phyloP scores from a whole-genome alignment of 768 basidiomycete genomes.

The Lentinus tigrinus region DNA sequence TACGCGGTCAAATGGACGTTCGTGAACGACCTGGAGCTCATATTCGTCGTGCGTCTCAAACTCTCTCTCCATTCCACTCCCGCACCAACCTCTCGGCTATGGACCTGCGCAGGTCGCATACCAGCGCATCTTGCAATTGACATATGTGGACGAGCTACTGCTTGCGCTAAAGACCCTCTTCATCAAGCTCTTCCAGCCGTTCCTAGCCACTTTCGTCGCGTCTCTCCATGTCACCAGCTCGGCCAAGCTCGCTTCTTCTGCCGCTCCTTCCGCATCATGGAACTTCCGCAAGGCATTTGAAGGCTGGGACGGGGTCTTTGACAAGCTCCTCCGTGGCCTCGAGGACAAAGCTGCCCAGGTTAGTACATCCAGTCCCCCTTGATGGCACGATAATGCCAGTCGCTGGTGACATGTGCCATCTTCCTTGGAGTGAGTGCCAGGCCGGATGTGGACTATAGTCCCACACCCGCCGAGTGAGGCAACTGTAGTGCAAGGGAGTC shows the following conservation, averaged over 20 bases:
- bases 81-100: background rate
- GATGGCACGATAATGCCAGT: background rate
- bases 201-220: constrained; percentile 79
- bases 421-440: background rate
- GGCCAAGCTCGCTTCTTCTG: constrained; percentile 37
- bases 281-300: constrained; percentile 70
- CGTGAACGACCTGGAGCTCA: constrained; percentile 92
- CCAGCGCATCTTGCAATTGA: constrained; percentile 91
- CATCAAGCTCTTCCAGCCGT: constrained; percentile 81
- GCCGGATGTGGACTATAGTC: background rate
- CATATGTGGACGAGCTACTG: constrained; percentile 90
- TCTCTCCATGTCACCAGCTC: constrained; percentile 68
- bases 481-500: too few species aligned
- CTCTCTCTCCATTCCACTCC: background rate
- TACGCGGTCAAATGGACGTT: constrained; percentile 94
- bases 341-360: constrained; percentile 78
- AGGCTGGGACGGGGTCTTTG: constrained; percentile 81
- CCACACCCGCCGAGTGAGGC: too few species aligned
- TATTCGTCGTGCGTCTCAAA: constrained; percentile 78
- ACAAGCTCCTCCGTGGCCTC: constrained; percentile 68
- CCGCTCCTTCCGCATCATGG: constrained; percentile 48
- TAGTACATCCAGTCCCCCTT: constrained; percentile 6
- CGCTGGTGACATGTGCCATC: background rate
- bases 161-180: constrained; percentile 80
- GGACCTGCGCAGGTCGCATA: constrained; percentile 73